These are phyloP conservation scores for Ramaria sp. DNA, from an alignment of 768 basidiomycete genomes.

Conservation along the genomic window DNA sequence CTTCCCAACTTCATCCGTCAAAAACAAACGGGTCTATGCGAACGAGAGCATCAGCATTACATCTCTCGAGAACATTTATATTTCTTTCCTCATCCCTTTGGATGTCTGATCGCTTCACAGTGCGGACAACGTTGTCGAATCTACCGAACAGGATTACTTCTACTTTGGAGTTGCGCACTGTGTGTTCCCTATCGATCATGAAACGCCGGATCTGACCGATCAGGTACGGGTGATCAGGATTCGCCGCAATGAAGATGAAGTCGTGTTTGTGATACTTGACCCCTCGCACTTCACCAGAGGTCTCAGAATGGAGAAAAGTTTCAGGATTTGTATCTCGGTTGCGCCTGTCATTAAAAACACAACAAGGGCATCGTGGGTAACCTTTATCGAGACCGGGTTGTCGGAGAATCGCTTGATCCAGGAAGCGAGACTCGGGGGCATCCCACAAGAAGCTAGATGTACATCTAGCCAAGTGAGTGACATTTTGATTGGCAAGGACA, in stretches of 20 bases:
- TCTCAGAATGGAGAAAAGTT: constrained; percentile 19
- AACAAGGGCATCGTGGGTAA: constrained; percentile 26
- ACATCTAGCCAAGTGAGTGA: neutral
- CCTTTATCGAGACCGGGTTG: constrained; percentile 21
- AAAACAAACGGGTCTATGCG: constrained; percentile 29
- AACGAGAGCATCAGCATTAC: neutral
- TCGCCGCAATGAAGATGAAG: constrained; percentile 43
- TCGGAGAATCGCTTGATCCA: constrained; percentile 29
- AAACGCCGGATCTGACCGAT: constrained; percentile 49
- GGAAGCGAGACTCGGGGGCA: constrained; percentile 33
- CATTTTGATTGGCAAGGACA: constrained; percentile 10
- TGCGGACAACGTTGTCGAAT: constrained; percentile 28
- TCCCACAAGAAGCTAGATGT: constrained; percentile 39
- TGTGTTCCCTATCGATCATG: neutral
- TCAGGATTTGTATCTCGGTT: constrained; percentile 17
- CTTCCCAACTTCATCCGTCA: constrained; percentile 20
- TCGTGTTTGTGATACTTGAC: constrained; percentile 45
- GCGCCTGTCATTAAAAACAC: constrained; percentile 37
- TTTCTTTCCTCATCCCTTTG: constrained; percentile 8
- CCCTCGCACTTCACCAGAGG: constrained; percentile 31
- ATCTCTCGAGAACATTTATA: neutral
- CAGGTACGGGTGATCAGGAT: constrained; percentile 25
- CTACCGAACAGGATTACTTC: constrained; percentile 35
- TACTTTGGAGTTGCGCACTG: constrained; percentile 14
- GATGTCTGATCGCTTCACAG: constrained; percentile 12